Evolutionary conservation across 2,329 filamentous ascomycete species (phyloP), one percentile per base, ranked within the genome.

Genomic region (Aspergillus ochraceoroseus): DNA sequence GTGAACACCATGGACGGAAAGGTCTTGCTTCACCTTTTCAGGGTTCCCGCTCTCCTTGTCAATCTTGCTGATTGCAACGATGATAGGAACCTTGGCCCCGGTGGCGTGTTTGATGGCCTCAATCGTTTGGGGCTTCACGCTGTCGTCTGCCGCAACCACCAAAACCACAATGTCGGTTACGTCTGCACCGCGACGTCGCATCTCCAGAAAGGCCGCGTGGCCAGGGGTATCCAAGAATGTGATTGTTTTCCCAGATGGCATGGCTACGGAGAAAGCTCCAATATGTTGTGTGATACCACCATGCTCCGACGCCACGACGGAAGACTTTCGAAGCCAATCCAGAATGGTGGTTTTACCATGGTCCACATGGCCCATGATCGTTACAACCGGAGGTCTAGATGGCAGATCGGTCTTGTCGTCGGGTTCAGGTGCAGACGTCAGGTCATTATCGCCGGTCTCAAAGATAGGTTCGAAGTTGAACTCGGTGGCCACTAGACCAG

Each of bases 301-400:
- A 59, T 95, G 89, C 62, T 98, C 92, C 38, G 84, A 80, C 4
- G 87, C 87, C 28, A 83, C 94, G 29, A 98, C 80, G 5, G 88
- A 95, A 1, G 89, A 92, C 55, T 95, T 94, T 25, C 92, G 85
- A 30, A 98, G 72, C 68, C 83, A 96, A 61, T 98, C 92, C 7
- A 98, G 73, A 28, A 98, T 81, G 0, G 94, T 98, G 0, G 92
- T 98, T 70, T 98, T 98, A 38, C 92, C 92, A 63, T 98, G 92
- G 61, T 98, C 94, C 54, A 98, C 92, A 51, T 98, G 92, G 2
- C 92, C 92, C 94, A 98, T 98, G 58, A 98, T 98, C 0, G 94
- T 96, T 26, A 98, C 89, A 23, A 98, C 87, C 0, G 92, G 94
- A 5, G 92, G 90, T 11, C 94, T 79, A 22, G 71, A 65, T 2